Conservation (phyloP, 2,329 filamentous ascomycete genomes). For the Drechslerella dactyloides region DNA sequence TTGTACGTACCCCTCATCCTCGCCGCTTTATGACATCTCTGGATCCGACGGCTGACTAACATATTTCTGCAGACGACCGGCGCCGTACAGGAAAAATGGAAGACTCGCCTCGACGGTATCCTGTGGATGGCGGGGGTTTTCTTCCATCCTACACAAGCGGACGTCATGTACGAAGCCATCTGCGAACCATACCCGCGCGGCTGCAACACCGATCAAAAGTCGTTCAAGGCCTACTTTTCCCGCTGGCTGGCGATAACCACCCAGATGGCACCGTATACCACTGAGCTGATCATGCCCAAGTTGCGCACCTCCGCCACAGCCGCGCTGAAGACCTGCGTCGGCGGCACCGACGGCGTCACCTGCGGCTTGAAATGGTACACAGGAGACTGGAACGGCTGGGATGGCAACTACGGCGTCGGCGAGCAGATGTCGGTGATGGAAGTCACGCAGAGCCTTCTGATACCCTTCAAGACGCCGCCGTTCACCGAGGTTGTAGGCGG, state of each 20-base stretch:
- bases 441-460: constrained; percentile 67
- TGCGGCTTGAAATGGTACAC: constrained; percentile 71
- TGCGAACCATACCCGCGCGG: constrained; percentile 63
- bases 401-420: constrained; percentile 60
- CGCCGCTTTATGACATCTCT: not conserved
- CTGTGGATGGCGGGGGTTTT: constrained; percentile 64
- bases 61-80: constrained; percentile 60
- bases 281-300: constrained; percentile 61
- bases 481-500: constrained; percentile 65
- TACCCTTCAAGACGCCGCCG: constrained; percentile 60
- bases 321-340: constrained; percentile 66
- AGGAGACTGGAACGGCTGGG: constrained; percentile 63
- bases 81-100: constrained; percentile 62
- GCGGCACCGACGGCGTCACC: constrained; percentile 62
- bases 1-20: constrained; percentile 56
- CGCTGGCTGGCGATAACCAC: constrained; percentile 69
- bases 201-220: constrained; percentile 70
- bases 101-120: constrained; percentile 63
- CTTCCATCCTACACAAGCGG: constrained; percentile 64
- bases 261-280: constrained; percentile 65
- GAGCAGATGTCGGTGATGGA: constrained; percentile 72
- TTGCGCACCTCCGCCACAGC: constrained; percentile 65
- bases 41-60: constrained; percentile 19
- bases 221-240: constrained; percentile 72
- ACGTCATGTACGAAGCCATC: constrained; percentile 71